These are phyloP conservation scores for Lachancea fermentati DNA, from an alignment of 805 yeast genomes.

Conservation along the genomic window DNA sequence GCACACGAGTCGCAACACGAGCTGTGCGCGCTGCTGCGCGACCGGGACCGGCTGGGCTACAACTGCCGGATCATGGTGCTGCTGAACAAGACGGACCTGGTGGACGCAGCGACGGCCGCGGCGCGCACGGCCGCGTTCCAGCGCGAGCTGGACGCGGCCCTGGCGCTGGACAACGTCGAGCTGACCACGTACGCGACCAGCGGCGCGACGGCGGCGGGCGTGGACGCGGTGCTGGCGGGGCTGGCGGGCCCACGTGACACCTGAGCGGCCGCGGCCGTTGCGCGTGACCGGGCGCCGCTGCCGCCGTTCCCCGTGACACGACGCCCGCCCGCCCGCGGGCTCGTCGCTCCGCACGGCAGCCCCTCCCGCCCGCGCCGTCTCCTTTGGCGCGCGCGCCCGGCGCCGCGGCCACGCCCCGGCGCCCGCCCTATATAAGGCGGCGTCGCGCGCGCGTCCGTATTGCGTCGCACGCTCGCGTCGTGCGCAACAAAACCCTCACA, in stretches of 20 bases:
- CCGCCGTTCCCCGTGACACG: too few relatives aligned
- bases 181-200: conserved; percentile 1
- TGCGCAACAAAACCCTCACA: too few relatives aligned
- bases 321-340: too few relatives aligned
- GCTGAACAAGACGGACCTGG: conserved; percentile 69
- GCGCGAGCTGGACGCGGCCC: not conserved
- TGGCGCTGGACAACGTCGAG: conserved; percentile 4
- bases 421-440: not conserved
- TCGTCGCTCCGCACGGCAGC: too few relatives aligned
- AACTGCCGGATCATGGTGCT: conserved; percentile 49
- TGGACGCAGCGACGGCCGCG: conserved; percentile 22
- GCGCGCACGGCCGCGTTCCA: not conserved
- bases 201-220: conserved; percentile 2
- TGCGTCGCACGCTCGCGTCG: not conserved
- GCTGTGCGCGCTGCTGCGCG: conserved; percentile 53
- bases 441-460: not conserved
- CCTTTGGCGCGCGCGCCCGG: conserved; percentile 3
- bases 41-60: conserved; percentile 65
- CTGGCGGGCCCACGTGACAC: not conserved
- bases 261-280: not conserved
- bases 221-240: not conserved
- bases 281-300: too few relatives aligned
- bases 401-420: not conserved
- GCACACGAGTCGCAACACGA: conserved; percentile 61
- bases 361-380: not conserved